Base-by-base conservation (phyloP, 345 rosid species). In the Eucalyptus erythrocorys region DNA sequence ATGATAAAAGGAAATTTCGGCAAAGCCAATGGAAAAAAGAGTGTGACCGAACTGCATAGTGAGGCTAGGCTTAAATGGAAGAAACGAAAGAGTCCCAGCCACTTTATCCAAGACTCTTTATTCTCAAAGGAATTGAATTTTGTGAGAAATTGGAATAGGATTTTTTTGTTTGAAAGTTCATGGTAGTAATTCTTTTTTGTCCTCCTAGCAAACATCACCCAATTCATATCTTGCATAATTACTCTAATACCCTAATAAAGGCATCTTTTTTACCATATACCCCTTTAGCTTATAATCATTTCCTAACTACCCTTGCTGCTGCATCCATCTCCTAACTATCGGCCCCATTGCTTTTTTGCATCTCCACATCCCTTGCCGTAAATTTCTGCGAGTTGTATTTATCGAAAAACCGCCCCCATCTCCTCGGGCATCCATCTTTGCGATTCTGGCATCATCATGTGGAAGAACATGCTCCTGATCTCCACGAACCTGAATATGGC, bases 291-390 rank as follows among this genome's bases (percentile, higher is more conserved):
- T 64, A 49, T 66, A 30, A 17, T 55, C 64, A 21, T 32, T 71
- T 71, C 24, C 85, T 27, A 48, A 4, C 43, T 59, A 55, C 42
- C 32, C 45, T 84, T 45, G n/a, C n/a, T 4, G 22, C 42, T 53
- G 80, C 57, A 59, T 37, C 96, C 22, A 97, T 93, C 27, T 97
- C 99, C 3, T 98, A 96, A 1, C 92, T 93, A 0, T 98, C 93
- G 16, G 96, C 95, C 26, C 86, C 95, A 12, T 92, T 26, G 26
- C 90, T 91, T 90, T 91, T n/a, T 0, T 26, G 66, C 66, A 57
- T 11, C 13, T 57, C 66, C 12, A 57, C 26, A 27, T 24, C 66
- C 14, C 66, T 57, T 12, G 95, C 89, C 10, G 95, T 57, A 92
- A 95, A 96, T 14, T 90, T 88, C 6, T 32, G 12, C 14, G 11